phyloP scores from a whole-genome alignment of 345 rosid genomes.

The Eucalyptus grandis region DNA sequence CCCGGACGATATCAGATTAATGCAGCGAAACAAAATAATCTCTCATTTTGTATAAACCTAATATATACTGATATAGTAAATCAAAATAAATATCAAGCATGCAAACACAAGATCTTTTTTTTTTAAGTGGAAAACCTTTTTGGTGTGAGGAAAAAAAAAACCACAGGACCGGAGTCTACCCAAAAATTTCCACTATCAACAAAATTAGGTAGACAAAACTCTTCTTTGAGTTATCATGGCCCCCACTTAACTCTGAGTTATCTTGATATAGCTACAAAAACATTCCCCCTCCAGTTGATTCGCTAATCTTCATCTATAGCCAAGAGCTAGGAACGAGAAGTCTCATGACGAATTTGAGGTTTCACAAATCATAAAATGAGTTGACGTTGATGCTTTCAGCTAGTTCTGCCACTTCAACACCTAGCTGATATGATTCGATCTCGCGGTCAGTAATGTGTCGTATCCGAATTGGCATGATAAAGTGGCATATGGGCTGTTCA shows the following conservation, averaged over 20 bases:
- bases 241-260: background rate
- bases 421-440: background rate
- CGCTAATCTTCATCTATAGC: background rate
- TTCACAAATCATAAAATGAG: background rate
- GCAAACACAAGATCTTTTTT: no score
- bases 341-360: background rate
- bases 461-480: background rate
- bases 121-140: no score
- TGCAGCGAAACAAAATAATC: rapidly evolving
- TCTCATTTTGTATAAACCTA: no score
- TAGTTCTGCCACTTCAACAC: background rate
- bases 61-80: no score
- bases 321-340: background rate
- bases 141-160: no score
- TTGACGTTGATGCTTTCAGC: no score
- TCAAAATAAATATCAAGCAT: no score
- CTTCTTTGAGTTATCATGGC: background rate
- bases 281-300: background rate
- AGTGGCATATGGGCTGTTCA: background rate
- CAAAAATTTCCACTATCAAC: no score
- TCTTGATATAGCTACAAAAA: background rate
- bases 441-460: background rate
- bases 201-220: no score
- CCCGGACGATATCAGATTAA: rapidly evolving
- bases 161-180: rapidly evolving